Base-by-base conservation (phyloP, 345 rosid genomes). In the Euphorbia tirucalli region DNA sequence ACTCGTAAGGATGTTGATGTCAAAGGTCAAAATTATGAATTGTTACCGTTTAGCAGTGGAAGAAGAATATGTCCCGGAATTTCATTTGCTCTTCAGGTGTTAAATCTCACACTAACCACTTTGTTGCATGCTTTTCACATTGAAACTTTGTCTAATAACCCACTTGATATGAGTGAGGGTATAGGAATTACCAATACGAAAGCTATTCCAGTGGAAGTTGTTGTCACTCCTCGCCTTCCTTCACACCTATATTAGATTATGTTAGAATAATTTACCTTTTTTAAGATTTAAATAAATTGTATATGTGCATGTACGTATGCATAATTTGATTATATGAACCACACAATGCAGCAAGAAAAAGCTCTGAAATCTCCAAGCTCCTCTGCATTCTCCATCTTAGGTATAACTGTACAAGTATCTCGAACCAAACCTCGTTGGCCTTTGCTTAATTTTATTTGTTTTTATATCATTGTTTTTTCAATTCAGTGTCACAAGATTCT, bases 201-300 rank as follows among this genome's bases (percentile, higher is more conserved):
- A 62, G 74, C 76, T 1, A 72, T 75, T 7, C 82, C 83, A 0
- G 61, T 83, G 2, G 66, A 80, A 16, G 74, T 72, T 13, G 35
- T 75, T 9, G 15, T 83, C 44, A 66, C n/a, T 2, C 86, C 81
- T 7, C 71, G 79, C 32, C 73, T 77, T 25, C 52, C 75, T 7
- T 11, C 28, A 25, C 30, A 37, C n/a, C 25, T 72, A 2, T 72
- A 52, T 15, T 55, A 68, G 61, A 55, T 4, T 11, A 7, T 35
- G 39, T 35, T 35, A n/a, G n/a, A n/a, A n/a, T n/a, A n/a, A n/a
- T n/a, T n/a, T n/a, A n/a, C n/a, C n/a, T n/a, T n/a, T n/a, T n/a
- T n/a, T n/a, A n/a, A n/a, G n/a, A n/a, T n/a, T n/a, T n/a, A n/a
- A n/a, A n/a, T n/a, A n/a, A n/a, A n/a, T n/a, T n/a, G n/a, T n/a